Evolutionary conservation across 2,329 filamentous ascomycete species (phyloP), one percentile per base, ranked within the genome.

Genomic region (Paramyrothecium sp.): DNA sequence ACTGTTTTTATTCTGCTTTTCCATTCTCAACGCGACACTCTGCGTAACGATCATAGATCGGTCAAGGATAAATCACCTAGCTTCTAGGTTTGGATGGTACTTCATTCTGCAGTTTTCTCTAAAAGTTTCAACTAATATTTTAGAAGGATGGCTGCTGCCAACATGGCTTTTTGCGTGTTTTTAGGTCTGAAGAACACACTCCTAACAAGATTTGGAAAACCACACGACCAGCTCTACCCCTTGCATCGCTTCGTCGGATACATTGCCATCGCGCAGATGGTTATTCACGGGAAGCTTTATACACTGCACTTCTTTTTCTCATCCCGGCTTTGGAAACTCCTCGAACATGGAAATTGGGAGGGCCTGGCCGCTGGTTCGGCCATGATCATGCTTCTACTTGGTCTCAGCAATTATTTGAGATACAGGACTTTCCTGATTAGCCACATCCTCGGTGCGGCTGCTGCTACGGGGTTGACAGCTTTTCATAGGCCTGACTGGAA

Each of bases 181-280:
- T 75, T 81, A 3, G 79, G 81, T 23, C 68, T 83, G 12, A 75
- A 78, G 56, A 81, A 82, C 56, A 81, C 78, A 0, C 79, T 79
- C 0, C 63, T 83, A 7, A 73, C 73, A 77, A 7, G 38, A 44
- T 44, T 44, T 44, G 38, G 38, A 16, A 44, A 44, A 44, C n/a
- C 78, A 3, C 78, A 82, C 57, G 78, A 78, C 52, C 69, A 75
- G 23, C 70, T 83, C 10, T 81, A 81, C 49, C 65, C 73, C 2
- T 69, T 82, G 5, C 81, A 83, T 59, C 74, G 76, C 46, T 63
- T 76, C 3, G 73, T 73, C 3, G 79, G 79, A 3, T 81, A 80
- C 47, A 70, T 73, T 1, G 74, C 75, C 1, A 63, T 78, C 3
- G 30, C 72, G 0, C 71, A 69, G 7, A 61, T 71, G 10, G 55